A percentile compares a stretch with the other conserved stretches of the same genome.
phyloP scores from a whole-genome alignment of 805 yeast species.

The Tetrapisispora iriomotensis region DNA sequence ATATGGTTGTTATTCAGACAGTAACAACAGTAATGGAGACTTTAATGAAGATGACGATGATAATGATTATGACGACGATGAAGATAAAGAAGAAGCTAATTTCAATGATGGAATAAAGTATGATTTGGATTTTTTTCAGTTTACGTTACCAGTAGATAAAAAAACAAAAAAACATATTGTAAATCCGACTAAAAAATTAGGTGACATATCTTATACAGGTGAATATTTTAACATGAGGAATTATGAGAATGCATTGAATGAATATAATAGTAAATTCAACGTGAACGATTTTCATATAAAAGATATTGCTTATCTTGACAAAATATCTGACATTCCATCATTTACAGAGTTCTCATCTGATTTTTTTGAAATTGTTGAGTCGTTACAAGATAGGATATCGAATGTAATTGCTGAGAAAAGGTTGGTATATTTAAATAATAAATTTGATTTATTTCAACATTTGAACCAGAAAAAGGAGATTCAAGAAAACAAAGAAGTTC shows the following conservation, averaged over 20 bases:
- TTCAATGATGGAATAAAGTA: not conserved
- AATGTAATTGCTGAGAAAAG: conserved; percentile 22
- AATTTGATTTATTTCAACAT: conserved; percentile 30
- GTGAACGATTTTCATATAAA: not conserved
- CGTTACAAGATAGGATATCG: conserved; percentile 11
- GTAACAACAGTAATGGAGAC: conserved; percentile 2
- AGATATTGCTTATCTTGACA: not conserved
- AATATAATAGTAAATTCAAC: not conserved
- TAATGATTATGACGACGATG: not conserved
- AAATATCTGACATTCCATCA: conserved; percentile 15
- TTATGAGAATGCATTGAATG: conserved; percentile 14
- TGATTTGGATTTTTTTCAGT: conserved; percentile 3
- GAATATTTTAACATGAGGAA: conserved; percentile 28
- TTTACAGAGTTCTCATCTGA: conserved; percentile 28
- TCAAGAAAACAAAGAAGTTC: conserved; percentile 30
- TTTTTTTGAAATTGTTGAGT: conserved; percentile 18
- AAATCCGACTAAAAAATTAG: conserved; percentile 3
- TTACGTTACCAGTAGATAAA: conserved; percentile 4
- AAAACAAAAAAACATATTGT: not conserved
- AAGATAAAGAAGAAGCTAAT: not conserved
- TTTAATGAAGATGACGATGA: not conserved
- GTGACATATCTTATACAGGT: conserved; percentile 23
- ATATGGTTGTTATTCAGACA: conserved; percentile 10
- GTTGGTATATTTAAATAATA: conserved; percentile 25
- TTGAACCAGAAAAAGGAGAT: conserved; percentile 30